Evolutionary conservation across 176 grass and related monocot genomes (phyloP).

Genomic region (Saccharum officinarum): DNA sequence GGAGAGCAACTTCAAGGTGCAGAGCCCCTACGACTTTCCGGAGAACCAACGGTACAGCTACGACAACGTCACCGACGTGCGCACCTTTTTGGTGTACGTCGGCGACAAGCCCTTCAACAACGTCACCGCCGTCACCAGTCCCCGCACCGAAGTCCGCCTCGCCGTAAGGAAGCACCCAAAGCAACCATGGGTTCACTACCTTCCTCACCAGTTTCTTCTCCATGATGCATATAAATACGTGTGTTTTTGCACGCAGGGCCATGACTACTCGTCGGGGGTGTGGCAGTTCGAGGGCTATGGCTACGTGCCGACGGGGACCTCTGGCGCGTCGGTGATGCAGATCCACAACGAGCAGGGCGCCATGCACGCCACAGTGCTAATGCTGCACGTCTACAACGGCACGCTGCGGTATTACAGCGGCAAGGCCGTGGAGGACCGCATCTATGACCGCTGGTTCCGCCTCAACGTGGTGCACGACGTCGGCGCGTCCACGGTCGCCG

Average conservation of each 20-base stretch:
- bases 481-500: constrained; percentile 19
- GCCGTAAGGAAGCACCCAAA: neutral
- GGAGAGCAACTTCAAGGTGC: constrained; percentile 19
- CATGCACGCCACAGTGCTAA: no score
- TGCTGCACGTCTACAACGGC: no score
- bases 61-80: constrained; percentile 11
- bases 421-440: no score
- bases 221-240: neutral
- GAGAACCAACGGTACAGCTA: constrained; percentile 6
- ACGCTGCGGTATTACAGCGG: no score
- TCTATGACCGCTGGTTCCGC: no score
- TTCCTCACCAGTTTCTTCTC: neutral
- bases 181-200: no score
- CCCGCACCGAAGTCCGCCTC: constrained; percentile 26
- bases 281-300: neutral
- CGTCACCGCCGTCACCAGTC: constrained; percentile 7
- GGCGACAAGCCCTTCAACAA: constrained; percentile 43
- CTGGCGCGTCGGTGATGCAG: no score
- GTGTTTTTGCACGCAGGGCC: no score
- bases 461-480: no score
- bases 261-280: no score
- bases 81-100: constrained; percentile 40
- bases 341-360: no score
- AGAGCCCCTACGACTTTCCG: constrained; percentile 42
- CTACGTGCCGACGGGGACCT: constrained; percentile 12